phyloP scores from a whole-genome alignment of 495 filamentous ascomycete species.

The Hamigera avellanea region DNA sequence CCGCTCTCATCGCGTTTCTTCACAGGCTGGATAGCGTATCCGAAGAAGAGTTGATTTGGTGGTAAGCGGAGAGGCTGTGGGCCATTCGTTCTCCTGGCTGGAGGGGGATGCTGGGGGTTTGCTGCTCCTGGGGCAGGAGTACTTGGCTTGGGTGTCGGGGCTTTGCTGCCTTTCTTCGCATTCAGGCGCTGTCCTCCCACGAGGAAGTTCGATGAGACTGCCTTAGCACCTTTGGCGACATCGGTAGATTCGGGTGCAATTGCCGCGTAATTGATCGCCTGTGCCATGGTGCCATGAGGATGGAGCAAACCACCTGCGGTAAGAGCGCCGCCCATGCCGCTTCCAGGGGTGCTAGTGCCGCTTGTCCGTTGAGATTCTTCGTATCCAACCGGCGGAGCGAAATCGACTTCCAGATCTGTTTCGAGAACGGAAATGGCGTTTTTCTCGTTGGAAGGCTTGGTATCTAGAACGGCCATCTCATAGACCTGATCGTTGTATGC shows the following conservation, averaged over 20 bases:
- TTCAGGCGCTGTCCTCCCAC: constrained; percentile 63
- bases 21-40: constrained; percentile 81
- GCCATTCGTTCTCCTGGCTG: constrained; percentile 50
- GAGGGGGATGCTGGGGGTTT: constrained; percentile 39
- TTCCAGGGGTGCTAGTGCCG: constrained; percentile 57
- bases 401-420: constrained; percentile 91
- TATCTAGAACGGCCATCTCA: constrained; percentile 84
- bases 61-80: constrained; percentile 80
- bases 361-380: constrained; percentile 60
- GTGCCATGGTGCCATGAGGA: constrained; percentile 84
- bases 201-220: constrained; percentile 68
- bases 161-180: constrained; percentile 68
- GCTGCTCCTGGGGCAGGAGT: constrained; percentile 64
- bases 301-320: constrained; percentile 64
- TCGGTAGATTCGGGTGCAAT: constrained; percentile 69
- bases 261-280: constrained; percentile 91
- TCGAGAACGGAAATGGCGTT: constrained; percentile 85
- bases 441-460: constrained; percentile 67
- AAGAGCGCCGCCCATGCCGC: constrained; percentile 42
- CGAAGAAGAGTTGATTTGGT: constrained; percentile 88
- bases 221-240: constrained; percentile 47
- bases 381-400: constrained; percentile 87
- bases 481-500: constrained; percentile 88
- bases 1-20: constrained; percentile 69
- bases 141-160: constrained; percentile 65